Evolutionary conservation across 2,329 filamentous ascomycete species (phyloP), one percentile per base, ranked within the genome.

Genomic region (Aspergillus sp.): DNA sequence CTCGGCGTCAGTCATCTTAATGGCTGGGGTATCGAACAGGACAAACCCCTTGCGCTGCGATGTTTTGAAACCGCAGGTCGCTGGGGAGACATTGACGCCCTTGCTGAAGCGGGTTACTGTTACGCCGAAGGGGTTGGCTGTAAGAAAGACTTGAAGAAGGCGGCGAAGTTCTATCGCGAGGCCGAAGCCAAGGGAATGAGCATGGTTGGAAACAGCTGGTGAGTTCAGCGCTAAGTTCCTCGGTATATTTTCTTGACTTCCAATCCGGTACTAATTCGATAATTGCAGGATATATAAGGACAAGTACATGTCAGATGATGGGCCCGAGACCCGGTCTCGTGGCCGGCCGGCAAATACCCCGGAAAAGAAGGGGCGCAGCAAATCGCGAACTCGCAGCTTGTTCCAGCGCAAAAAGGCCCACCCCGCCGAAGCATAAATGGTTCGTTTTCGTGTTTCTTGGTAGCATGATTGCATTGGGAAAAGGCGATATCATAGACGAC

Each of bases 131-230:
- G 93, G 8, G 81, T 96, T 53, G 95, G 95, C 4, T 96, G 90
- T 73, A 96, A 95, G 81, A 99, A 98, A 77, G 90, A 98, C 71
- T 80, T 97, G 71, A 97, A 92, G 80, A 97, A 93, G 78, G 93
- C 91, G 50, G 93, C 95, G 58, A 90, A 86, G 60, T 91, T 95
- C 68, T 98, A 98, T 73, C 88, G 95, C 21, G 83, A 88, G 79
- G 95, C 95, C 6, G 95, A 96, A 73, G 87, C 89, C 23, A 95
- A 95, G 76, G 95, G 95, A 6, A 93, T 97, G 82, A 96, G 87
- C 75, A 98, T 98, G 92, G 89, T 96, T 56, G 95, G 95, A 55
- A 98, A 98, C 73, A 97, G 92, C 80, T 99, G 95, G 93, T 96
- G 82, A 72, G 90, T 84, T 57, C 11, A 12, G 11, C 11, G 7